phyloP scores from a whole-genome alignment of 1,284 basidiomycete species.

The Filobasidium uniguttulatum region DNA sequence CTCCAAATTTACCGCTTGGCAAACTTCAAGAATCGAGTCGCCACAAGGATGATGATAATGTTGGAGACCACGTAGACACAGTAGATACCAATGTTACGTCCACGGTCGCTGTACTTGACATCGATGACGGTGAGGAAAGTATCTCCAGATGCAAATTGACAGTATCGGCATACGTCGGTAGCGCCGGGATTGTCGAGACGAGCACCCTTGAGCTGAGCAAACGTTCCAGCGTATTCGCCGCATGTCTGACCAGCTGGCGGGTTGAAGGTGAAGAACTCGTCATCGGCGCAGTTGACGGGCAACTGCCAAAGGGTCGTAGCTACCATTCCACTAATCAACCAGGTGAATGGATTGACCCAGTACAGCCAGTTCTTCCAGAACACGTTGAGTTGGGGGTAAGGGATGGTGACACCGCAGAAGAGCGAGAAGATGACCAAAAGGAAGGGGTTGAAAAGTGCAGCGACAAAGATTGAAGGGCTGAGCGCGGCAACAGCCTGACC shows the following conservation, averaged over 20 bases:
- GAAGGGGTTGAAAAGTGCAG: conserved; percentile 15
- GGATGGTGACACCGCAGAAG: conserved; percentile 19
- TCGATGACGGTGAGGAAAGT: conserved; percentile 57
- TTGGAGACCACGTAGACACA: conserved; percentile 52
- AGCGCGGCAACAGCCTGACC: conserved; percentile 13
- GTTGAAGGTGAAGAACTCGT: conserved; percentile 34
- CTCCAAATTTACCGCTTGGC: no score
- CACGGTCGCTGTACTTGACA: conserved; percentile 51
- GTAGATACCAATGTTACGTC: conserved; percentile 61
- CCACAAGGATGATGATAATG: conserved; percentile 52
- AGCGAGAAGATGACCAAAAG: conserved; percentile 38
- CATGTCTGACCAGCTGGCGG: conserved; percentile 38
- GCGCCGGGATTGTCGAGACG: conserved; percentile 57
- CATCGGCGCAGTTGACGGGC: conserved; percentile 21
- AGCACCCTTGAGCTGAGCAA: conserved; percentile 51
- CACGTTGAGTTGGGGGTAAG: conserved; percentile 17
- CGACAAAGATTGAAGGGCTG: conserved; percentile 5
- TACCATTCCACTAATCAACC: conserved; percentile 10
- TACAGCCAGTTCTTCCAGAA: conserved; percentile 21
- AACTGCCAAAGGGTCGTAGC: conserved; percentile 21
- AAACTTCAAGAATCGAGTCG: conserved; percentile 62
- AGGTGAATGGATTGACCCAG: conserved; percentile 11
- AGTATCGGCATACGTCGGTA: conserved; percentile 35
- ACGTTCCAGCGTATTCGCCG: conserved; percentile 45
- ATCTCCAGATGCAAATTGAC: conserved; percentile 44